These are phyloP conservation scores for Auricularia sp. DNA, from an alignment of 768 basidiomycete species.

Conservation along the genomic window DNA sequence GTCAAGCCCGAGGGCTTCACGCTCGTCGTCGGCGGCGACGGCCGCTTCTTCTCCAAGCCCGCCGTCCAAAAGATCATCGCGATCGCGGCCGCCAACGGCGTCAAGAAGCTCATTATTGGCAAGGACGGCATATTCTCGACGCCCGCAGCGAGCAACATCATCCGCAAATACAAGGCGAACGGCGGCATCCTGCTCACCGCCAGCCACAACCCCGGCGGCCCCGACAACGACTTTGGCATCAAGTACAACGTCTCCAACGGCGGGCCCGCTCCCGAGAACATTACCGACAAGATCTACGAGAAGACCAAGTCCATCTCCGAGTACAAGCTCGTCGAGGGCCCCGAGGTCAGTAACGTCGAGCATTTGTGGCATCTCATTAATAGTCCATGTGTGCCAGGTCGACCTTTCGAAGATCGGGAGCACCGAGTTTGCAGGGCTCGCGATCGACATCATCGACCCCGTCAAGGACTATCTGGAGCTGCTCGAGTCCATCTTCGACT, in stretches of 20 bases:
- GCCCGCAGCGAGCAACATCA: conserved; percentile 92
- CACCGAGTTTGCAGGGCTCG: conserved; percentile 67
- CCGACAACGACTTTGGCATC: conserved; percentile 98
- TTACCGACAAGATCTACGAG: conserved; percentile 93
- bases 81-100: conserved; percentile 91
- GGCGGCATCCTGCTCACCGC: conserved; percentile 97
- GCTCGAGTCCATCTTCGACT: conserved; percentile 88
- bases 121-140: conserved; percentile 90
- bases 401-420: conserved; percentile 79
- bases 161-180: conserved; percentile 90
- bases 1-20: conserved; percentile 73
- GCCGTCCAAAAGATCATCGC: conserved; percentile 85
- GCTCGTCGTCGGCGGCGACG: conserved; percentile 94
- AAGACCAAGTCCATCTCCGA: conserved; percentile 75
- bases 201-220: conserved; percentile 96
- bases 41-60: conserved; percentile 83
- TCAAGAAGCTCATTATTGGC: conserved; percentile 85
- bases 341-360: conserved; percentile 43
- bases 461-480: conserved; percentile 80
- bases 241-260: conserved; percentile 99
- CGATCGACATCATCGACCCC: conserved; percentile 89
- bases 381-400: conserved; percentile 35
- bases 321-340: conserved; percentile 77
- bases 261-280: conserved; percentile 90
- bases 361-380: neutral